phyloP scores from a whole-genome alignment of 495 filamentous ascomycete species.

The Penicillium robsamsonii region DNA sequence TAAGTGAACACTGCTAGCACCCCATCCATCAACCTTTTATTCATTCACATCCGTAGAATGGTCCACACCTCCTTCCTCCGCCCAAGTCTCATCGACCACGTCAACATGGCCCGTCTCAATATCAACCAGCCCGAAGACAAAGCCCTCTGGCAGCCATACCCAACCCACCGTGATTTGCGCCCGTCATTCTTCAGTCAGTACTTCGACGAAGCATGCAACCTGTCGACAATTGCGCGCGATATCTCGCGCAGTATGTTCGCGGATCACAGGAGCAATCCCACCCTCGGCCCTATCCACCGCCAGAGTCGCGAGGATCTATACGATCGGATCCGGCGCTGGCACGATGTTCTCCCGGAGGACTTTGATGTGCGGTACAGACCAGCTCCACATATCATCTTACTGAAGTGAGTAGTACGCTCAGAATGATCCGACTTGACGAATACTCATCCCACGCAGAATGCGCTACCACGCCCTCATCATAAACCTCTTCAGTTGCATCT shows the following conservation, averaged over 20 bases:
- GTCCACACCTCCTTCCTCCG: slow-evolving; percentile 44
- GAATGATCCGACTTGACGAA: not conserved
- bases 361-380: slow-evolving; percentile 27
- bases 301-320: slow-evolving; percentile 34
- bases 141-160: slow-evolving; percentile 39
- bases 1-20: slow-evolving; percentile 16
- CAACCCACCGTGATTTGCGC: slow-evolving; percentile 33
- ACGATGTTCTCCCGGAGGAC: slow-evolving; percentile 30
- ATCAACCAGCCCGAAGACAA: slow-evolving; percentile 18
- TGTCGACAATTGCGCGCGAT: slow-evolving; percentile 43
- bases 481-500: slow-evolving; percentile 39
- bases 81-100: slow-evolving; percentile 36
- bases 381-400: slow-evolving; percentile 40
- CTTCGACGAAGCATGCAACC: slow-evolving; percentile 40
- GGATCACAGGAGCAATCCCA: slow-evolving; percentile 6
- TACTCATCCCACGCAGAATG: slow-evolving; percentile 29
- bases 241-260: slow-evolving; percentile 42
- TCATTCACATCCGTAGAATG: slow-evolving; percentile 23
- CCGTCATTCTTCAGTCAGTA: slow-evolving; percentile 36
- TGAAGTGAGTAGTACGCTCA: slow-evolving; percentile 27
- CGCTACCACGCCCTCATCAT: slow-evolving; percentile 40
- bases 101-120: slow-evolving; percentile 33
- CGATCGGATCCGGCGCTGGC: slow-evolving; percentile 35
- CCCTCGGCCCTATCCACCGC: slow-evolving; percentile 15
- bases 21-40: not conserved